Base-by-base conservation (phyloP, 164 flowering plant species). In the Sedum album region DNA sequence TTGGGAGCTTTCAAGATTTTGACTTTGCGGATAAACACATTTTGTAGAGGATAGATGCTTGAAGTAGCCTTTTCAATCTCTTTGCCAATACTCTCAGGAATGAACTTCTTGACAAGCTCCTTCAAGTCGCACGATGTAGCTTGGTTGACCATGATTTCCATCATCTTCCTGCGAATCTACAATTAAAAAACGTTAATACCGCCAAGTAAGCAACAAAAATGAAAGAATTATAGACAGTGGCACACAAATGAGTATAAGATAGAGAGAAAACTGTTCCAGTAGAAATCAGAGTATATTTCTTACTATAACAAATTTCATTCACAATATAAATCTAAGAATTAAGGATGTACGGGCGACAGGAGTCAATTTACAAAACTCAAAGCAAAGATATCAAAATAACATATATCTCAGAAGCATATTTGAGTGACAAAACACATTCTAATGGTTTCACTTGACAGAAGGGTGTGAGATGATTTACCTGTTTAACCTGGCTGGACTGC, bases 1-100 rank as follows among this genome's bases (percentile, higher is more conserved):
- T 89, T 89, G n/a, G 96, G 96, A 48, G 96, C 90, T 71, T 87
- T 89, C 81, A 89, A 71, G 71, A 89, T 87, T 80, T 89, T 89
- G 61, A 87, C 90, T 71, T 89, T 89, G 5, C 96, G 74, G 49
- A 89, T 84, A 73, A 71, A 88, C 9, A 88, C 95, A 73, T 88
- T 85, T 60, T 85, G 90, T 11, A 87, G 74, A 6, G 91, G 95
- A 65, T 85, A 89, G 66, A 87, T 87, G 78, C 88, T 73, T 1
- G 75, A 69, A 9, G 95, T 89, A 21, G 88, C 85, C 82, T 89
- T 89, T 71, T 87, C 90, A 79, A 89, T 87, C 75, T 89, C 96
- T 42, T 81, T 83, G 2, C 96, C 93, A 73, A 89, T 89, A 17
- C 77, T 66, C 73, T 89, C 93, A 10, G 96, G 88, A 63, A 86